phyloP scores from a whole-genome alignment of 768 basidiomycete genomes.

The Boletales sp. region DNA sequence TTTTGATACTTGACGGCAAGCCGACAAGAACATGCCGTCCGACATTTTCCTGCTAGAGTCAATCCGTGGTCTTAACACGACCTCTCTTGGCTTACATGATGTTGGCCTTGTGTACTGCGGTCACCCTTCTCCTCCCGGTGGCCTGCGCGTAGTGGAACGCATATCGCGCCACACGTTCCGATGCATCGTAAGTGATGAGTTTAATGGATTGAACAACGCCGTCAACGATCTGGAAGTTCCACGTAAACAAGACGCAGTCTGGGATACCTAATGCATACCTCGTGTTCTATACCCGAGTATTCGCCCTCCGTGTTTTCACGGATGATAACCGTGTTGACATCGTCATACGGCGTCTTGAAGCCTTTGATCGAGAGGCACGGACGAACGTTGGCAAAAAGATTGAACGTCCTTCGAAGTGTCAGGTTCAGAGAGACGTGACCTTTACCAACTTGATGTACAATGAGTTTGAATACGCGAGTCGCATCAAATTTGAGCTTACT shows the following conservation, averaged over 20 bases:
- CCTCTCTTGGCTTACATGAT: conserved; percentile 71
- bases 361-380: conserved; percentile 95
- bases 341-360: conserved; percentile 97
- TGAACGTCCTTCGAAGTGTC: conserved; percentile 95
- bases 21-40: conserved; percentile 98
- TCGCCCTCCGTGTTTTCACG: conserved; percentile 99
- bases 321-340: conserved; percentile 96
- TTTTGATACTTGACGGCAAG: conserved; percentile 93
- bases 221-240: conserved; percentile 69
- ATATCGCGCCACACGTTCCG: conserved; percentile 96
- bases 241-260: conserved; percentile 11
- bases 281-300: conserved; percentile 99
- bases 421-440: conserved; percentile 98
- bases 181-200: conserved; percentile 98
- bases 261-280: conserved; percentile 47
- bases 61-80: conserved; percentile 8
- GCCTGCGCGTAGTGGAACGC: conserved; percentile 97
- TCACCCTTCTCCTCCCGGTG: conserved; percentile 85
- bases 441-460: conserved; percentile 75
- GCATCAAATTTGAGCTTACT: conserved; percentile 53
- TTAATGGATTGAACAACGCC: conserved; percentile 99
- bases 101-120: conserved; percentile 99
- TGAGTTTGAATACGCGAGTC: conserved; percentile 10
- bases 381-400: conserved; percentile 97
- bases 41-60: conserved; percentile 87